Evolutionary conservation across 768 basidiomycete species (phyloP).

Genomic region (Cytidiella melzeri): DNA sequence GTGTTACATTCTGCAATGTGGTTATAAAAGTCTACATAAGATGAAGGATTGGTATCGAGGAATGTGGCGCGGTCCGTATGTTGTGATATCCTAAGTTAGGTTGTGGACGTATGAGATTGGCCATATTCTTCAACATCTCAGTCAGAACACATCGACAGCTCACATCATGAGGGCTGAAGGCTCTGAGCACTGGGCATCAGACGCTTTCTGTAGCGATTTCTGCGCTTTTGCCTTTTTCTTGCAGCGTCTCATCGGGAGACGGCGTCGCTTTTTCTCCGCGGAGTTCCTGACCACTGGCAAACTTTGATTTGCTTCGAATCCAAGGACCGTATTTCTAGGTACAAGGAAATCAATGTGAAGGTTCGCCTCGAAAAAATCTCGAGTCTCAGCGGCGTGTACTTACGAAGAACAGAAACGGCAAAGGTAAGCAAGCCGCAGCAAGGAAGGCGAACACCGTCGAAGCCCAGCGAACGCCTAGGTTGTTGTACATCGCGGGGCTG

Average conservation of each 20-base stretch:
- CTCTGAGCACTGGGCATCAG: background rate
- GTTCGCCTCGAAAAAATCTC: too few species aligned
- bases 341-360: too few species aligned
- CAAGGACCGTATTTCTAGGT: slow-evolving; percentile 45
- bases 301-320: slow-evolving; percentile 40
- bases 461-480: slow-evolving; percentile 49
- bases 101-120: too few species aligned
- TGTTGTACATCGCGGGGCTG: slow-evolving; percentile 43
- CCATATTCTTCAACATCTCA: too few species aligned
- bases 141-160: too few species aligned
- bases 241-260: slow-evolving; percentile 8
- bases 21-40: too few species aligned
- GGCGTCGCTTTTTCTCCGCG: slow-evolving; percentile 3
- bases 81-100: too few species aligned
- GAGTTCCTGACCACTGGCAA: slow-evolving; percentile 35
- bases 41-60: too few species aligned
- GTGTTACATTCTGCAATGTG: too few species aligned
- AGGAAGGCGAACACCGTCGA: slow-evolving; percentile 50
- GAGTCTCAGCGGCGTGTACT: too few species aligned
- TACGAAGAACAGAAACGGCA: slow-evolving; percentile 53
- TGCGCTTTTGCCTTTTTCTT: slow-evolving; percentile 6
- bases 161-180: too few species aligned
- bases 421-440: slow-evolving; percentile 44
- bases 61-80: too few species aligned
- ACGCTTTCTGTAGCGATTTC: background rate